Conservation (phyloP, 805 yeast species). For the Schwanniomyces vanrijiae region DNA sequence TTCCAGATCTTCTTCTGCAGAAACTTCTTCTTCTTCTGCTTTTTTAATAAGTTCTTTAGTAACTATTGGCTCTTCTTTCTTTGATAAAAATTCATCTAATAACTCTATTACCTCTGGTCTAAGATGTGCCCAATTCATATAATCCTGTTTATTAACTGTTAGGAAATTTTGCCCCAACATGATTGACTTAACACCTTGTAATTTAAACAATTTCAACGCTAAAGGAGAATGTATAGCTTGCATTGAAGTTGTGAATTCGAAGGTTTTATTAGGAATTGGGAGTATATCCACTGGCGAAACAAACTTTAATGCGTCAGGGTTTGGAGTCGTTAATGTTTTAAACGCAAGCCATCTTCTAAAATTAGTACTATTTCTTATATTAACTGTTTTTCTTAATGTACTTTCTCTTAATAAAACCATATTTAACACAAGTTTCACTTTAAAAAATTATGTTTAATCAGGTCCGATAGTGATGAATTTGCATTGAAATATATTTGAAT, state of each 20-base stretch:
- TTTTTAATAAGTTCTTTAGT: slow-evolving; percentile 42
- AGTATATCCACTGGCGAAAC: slow-evolving; percentile 49
- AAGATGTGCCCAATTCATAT: slow-evolving; percentile 56
- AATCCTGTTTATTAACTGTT: slow-evolving; percentile 67
- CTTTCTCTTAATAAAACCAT: neutral
- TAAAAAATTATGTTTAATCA: neutral
- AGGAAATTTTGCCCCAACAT: slow-evolving; percentile 76
- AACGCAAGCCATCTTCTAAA: slow-evolving; percentile 30
- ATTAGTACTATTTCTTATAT: neutral
- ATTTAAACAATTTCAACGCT: slow-evolving; percentile 57
- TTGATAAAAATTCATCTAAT: slow-evolving; percentile 48
- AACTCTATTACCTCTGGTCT: slow-evolving; percentile 64
- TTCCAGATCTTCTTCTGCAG: slow-evolving; percentile 58
- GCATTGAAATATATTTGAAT: neutral
- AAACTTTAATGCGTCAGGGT: slow-evolving; percentile 73
- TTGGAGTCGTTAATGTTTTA: slow-evolving; percentile 63
- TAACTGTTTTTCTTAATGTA: neutral
- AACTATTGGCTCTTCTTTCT: slow-evolving; percentile 36
- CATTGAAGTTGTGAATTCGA: slow-evolving; percentile 53
- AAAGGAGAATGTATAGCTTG: slow-evolving; percentile 63
- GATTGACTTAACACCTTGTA: slow-evolving; percentile 65
- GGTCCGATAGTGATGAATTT: neutral
- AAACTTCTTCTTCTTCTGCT: slow-evolving; percentile 39
- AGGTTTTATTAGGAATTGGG: slow-evolving; percentile 47
- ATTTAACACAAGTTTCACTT: neutral